Evolutionary conservation across 1,284 basidiomycete genomes (phyloP).

Genomic region (Laetiporus sulphureus): DNA sequence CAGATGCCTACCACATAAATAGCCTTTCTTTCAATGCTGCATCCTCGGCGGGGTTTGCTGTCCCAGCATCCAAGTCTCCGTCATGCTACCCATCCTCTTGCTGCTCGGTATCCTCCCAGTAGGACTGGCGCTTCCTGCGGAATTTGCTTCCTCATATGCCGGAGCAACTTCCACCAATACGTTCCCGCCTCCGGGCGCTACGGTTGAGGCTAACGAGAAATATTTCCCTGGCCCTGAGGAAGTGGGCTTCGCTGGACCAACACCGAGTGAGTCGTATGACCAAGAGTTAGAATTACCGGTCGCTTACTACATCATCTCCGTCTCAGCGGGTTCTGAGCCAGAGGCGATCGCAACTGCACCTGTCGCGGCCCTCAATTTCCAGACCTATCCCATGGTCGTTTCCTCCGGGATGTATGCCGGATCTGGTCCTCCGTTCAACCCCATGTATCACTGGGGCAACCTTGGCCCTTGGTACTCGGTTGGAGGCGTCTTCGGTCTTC

Average conservation of each 20-base stretch:
- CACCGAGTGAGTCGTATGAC: constrained; percentile 19
- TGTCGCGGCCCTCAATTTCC: constrained; percentile 15
- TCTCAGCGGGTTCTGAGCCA: constrained; percentile 21
- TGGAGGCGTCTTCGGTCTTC: constrained; percentile 42
- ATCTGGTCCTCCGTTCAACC: constrained; percentile 17
- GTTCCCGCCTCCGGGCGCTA: constrained; percentile 23
- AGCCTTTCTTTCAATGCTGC: neutral
- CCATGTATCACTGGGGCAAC: constrained; percentile 41
- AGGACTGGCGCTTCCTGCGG: constrained; percentile 1
- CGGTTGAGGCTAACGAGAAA: constrained; percentile 16
- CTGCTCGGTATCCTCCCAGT: constrained; percentile 6
- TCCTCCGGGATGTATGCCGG: constrained; percentile 9
- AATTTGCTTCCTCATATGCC: constrained; percentile 19
- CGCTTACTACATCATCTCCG: neutral
- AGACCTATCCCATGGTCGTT: constrained; percentile 19
- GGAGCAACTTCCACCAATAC: constrained; percentile 21
- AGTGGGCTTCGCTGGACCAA: constrained; percentile 25
- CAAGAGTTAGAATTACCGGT: neutral
- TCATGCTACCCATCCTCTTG: constrained; percentile 1
- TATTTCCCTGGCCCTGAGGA: constrained; percentile 22
- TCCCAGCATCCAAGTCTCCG: too few relatives aligned
- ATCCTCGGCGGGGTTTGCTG: neutral
- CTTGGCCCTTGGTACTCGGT: constrained; percentile 57
- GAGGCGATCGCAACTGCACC: constrained; percentile 23
- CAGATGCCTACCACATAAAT: too few relatives aligned